Evolutionary conservation across 805 yeast genomes (phyloP).

Genomic region (Metschnikowia borealis): DNA sequence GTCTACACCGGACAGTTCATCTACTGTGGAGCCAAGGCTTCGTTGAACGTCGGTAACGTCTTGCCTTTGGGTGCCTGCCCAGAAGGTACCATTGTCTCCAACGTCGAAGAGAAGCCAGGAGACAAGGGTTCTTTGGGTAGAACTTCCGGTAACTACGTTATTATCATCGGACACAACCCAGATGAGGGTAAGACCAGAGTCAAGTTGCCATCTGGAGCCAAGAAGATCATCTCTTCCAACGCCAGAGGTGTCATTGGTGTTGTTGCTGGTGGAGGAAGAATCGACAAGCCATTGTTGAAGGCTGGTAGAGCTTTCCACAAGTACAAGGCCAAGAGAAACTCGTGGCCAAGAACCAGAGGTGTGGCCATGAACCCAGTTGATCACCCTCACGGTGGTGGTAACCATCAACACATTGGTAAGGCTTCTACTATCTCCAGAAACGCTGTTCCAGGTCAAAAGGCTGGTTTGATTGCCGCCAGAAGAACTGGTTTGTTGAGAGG

Average conservation of each 20-base stretch:
- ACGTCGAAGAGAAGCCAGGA: conserved; percentile 98
- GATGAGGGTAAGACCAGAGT: conserved; percentile 98
- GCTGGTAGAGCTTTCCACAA: conserved; percentile 99
- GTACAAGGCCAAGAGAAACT: conserved; percentile 58
- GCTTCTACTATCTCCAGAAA: conserved; percentile 99
- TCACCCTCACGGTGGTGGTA: conserved; percentile 99
- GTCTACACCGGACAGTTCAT: conserved; percentile 99
- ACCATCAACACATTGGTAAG: conserved; percentile 98
- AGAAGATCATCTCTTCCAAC: conserved; percentile 90
- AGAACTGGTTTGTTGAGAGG: conserved; percentile 99
- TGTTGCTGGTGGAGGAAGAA: conserved; percentile 99
- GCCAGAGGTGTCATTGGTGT: conserved; percentile 99
- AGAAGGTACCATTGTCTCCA: conserved; percentile 98
- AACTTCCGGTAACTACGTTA: conserved; percentile 99
- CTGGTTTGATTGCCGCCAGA: conserved; percentile 99
- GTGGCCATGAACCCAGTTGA: conserved; percentile 99
- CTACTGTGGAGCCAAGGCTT: conserved; percentile 99
- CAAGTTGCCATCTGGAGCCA: conserved; percentile 92
- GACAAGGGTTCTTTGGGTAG: conserved; percentile 99
- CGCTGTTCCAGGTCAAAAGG: conserved; percentile 99
- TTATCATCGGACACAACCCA: conserved; percentile 98
- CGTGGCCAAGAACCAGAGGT: conserved; percentile 99
- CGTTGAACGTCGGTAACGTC: conserved; percentile 99
- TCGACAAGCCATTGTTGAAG: conserved; percentile 98
- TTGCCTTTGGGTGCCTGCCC: conserved; percentile 98